Conservation (phyloP, 148 eudicot genomes). For the Amaranthus hypochondriacus region DNA sequence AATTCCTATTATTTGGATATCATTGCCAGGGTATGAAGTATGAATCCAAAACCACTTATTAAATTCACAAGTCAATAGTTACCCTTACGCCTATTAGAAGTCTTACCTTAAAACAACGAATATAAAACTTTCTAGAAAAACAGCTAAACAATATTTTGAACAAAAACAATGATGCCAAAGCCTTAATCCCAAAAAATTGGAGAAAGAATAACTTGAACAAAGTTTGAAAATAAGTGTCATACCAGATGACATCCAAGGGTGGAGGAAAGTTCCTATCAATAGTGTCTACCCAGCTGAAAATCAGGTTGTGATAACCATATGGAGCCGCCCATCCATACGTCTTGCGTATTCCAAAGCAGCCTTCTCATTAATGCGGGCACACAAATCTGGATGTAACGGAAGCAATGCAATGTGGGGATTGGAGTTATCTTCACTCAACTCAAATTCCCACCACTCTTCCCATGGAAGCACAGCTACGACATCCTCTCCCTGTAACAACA, state of each 20-base stretch:
- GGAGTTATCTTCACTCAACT: conserved; percentile 67
- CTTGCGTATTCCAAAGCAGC: conserved; percentile 97
- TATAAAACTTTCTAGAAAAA: too few relatives aligned
- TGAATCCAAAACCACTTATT: too few relatives aligned
- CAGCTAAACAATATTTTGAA: too few relatives aligned
- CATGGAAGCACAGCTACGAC: conserved; percentile 82
- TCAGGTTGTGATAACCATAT: conserved; percentile 89
- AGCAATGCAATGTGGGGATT: conserved; percentile 91
- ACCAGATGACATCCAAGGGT: conserved; percentile 87
- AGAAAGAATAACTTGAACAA: too few relatives aligned
- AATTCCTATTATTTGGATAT: too few relatives aligned
- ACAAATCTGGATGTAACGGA: conserved; percentile 76
- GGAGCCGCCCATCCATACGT: conserved; percentile 74
- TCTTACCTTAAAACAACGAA: too few relatives aligned
- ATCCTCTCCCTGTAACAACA: conserved; percentile 69
- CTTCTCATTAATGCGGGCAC: conserved; percentile 74
- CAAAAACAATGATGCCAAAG: too few relatives aligned
- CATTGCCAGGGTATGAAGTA: too few relatives aligned
- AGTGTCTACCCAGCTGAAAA: conserved; percentile 99
- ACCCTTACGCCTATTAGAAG: too few relatives aligned
- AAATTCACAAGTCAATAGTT: too few relatives aligned
- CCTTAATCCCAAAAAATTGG: too few relatives aligned
- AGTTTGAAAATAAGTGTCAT: conserved; percentile 14
- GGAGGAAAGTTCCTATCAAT: conserved; percentile 74
- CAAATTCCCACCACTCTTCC: conserved; percentile 98